Conservation (phyloP, 345 rosid species). For the Hibiscus tridactylites region DNA sequence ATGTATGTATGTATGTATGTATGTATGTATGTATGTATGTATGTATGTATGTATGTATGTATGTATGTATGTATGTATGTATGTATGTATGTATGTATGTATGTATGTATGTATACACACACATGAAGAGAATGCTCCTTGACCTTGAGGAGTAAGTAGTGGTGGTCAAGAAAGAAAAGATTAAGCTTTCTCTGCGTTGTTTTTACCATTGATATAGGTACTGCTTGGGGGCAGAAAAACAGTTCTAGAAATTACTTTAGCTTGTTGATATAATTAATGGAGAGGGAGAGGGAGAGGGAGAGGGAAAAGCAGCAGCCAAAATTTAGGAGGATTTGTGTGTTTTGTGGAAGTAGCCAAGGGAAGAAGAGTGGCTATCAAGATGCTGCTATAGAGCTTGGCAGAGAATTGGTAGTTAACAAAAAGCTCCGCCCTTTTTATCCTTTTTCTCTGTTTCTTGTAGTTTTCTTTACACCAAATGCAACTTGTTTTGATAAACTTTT, state of each 20-base stretch:
- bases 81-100: slow-evolving; percentile 16
- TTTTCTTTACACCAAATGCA: neutral
- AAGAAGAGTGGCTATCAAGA: slow-evolving; percentile 79
- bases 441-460: neutral
- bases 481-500: neutral
- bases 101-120: slow-evolving; percentile 27
- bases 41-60: too few relatives aligned
- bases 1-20: slow-evolving; percentile 6
- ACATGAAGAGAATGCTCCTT: slow-evolving; percentile 15
- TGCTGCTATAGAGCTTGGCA: slow-evolving; percentile 81
- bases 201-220: neutral
- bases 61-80: too few relatives aligned
- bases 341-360: slow-evolving; percentile 83
- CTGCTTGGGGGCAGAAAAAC: slow-evolving; percentile 13
- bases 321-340: slow-evolving; percentile 75
- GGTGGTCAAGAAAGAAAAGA: slow-evolving; percentile 12
- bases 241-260: neutral
- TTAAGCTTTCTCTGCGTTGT: slow-evolving; percentile 5
- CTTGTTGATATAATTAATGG: slow-evolving; percentile 19
- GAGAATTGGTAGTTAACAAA: slow-evolving; percentile 49
- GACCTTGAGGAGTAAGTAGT: neutral
- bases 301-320: slow-evolving; percentile 40
- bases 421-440: neutral
- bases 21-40: slow-evolving; percentile 14
- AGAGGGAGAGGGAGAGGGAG: slow-evolving; percentile 36